Base-by-base conservation (phyloP, 768 basidiomycete genomes). In the Favolaschia claudopus region DNA sequence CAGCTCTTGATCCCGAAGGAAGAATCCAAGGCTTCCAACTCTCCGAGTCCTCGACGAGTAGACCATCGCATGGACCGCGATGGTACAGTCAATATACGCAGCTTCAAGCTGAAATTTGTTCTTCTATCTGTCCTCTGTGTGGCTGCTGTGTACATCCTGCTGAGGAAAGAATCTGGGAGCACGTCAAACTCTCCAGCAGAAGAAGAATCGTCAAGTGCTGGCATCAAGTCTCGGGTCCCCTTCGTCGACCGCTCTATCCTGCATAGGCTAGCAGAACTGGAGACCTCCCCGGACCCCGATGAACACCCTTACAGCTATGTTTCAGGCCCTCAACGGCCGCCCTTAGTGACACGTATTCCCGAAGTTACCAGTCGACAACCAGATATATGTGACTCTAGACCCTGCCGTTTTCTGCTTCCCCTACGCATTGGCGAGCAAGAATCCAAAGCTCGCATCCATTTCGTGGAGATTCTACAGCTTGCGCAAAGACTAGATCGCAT, bases 341-440 rank as follows among this genome's bases (percentile, higher is more conserved):
- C 76, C 13, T 57, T 68, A 4, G 70, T 78, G 31, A 77, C 75
- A 27, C 70, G 64, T 8, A 53, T 78, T 43, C 77, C 77, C 0
- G 75, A 76, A 52, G 32, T 50, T 15, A 13, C 45, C 40, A n/a
- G 13, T 38, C 1, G 36, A 39, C 2, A 44, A 38, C 15, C 46
- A 42, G 19, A 49, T 5, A 45, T 55, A 10, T 56, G 64, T 36
- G 22, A 38, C 14, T 27, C 43, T 20, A 13, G n/a, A 15, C 44
- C 73, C 1, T 84, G 82, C 51, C 76, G 77, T 7, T 82, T 83
- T 63, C 76, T 87, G 40, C 72, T 86, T 36, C 81, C 82, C 0
- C 67, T 81, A 12, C 77, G 79, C 5, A 73, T 87, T 25, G 75
- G 76, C 17, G 87, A 87, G 70, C 85, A 85, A 60, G 85, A 87